Evolutionary conservation across 257 asterid species (phyloP).

Genomic region (Voacanga thouarsii): DNA sequence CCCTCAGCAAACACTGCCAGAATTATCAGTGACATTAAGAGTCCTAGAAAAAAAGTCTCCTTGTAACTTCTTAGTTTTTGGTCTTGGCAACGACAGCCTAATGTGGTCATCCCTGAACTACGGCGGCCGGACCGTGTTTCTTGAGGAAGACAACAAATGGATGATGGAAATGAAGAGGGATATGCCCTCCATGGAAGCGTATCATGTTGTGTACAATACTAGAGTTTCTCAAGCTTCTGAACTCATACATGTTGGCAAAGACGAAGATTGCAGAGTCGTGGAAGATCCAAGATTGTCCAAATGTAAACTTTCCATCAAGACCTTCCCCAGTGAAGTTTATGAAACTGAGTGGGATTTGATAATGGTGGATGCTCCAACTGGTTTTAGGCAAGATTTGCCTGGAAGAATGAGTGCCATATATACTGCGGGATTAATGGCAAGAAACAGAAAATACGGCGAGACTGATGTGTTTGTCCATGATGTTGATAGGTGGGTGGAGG

Average conservation of each 20-base stretch:
- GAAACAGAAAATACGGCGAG: conserved; percentile 59
- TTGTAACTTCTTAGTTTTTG: conserved; percentile 75
- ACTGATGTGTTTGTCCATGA: conserved; percentile 87
- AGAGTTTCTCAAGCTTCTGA: conserved; percentile 60
- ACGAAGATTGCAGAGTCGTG: conserved; percentile 48
- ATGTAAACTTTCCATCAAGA: conserved; percentile 56
- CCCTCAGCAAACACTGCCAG: conserved; percentile 74
- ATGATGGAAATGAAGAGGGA: conserved; percentile 42
- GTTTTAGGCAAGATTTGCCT: conserved; percentile 63
- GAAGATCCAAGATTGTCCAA: conserved; percentile 69
- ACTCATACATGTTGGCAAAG: conserved; percentile 43
- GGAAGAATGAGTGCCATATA: conserved; percentile 88
- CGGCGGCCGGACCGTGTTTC: conserved; percentile 70
- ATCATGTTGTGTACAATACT: conserved; percentile 58
- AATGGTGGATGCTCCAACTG: conserved; percentile 93
- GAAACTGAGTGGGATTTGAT: conserved; percentile 78
- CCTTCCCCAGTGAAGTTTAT: conserved; percentile 50
- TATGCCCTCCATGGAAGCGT: conserved; percentile 58
- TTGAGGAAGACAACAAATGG: conserved; percentile 76
- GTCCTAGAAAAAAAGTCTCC: conserved; percentile 68
- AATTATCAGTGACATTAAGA: conserved; percentile 61
- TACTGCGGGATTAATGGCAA: conserved; percentile 79
- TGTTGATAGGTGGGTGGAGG: conserved; percentile 78
- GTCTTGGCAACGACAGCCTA: conserved; percentile 76
- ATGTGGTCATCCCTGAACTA: conserved; percentile 89